Conservation (phyloP, 129 eudicot genomes). For the Tagetes patula region DNA sequence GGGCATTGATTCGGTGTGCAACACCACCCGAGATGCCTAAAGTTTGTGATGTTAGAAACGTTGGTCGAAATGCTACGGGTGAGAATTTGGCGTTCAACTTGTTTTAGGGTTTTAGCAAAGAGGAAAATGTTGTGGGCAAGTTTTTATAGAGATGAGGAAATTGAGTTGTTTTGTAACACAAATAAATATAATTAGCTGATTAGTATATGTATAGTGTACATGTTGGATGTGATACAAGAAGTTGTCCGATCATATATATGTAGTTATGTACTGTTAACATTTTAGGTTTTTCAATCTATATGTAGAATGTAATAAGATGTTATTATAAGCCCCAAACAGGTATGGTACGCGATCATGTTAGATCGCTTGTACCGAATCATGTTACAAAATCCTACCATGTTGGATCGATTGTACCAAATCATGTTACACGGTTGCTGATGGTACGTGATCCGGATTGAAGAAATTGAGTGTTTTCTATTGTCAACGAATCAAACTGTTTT, state of each 20-base stretch:
- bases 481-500: too few species aligned
- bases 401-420: too few species aligned
- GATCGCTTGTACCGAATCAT: too few species aligned
- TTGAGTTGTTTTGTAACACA: slow-evolving; percentile 9
- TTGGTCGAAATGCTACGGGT: slow-evolving; percentile 14
- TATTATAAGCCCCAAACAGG: background rate
- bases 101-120: slow-evolving; percentile 37
- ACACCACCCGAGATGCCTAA: slow-evolving; percentile 79
- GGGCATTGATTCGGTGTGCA: slow-evolving; percentile 86
- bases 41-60: slow-evolving; percentile 34
- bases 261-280: slow-evolving; percentile 4
- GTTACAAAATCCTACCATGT: too few species aligned
- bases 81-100: slow-evolving; percentile 53
- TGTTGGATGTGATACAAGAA: slow-evolving; percentile 15
- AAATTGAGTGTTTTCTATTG: too few species aligned
- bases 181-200: slow-evolving; percentile 20
- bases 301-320: background rate
- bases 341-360: too few species aligned
- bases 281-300: background rate
- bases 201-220: slow-evolving; percentile 34
- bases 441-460: too few species aligned
- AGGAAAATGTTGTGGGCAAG: slow-evolving; percentile 1
- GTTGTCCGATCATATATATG: slow-evolving; percentile 6
- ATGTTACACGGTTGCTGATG: too few species aligned
- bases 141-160: slow-evolving; percentile 8